phyloP scores from a whole-genome alignment of 2,329 filamentous ascomycete species.

The Alternaria novae-zelandiae region DNA sequence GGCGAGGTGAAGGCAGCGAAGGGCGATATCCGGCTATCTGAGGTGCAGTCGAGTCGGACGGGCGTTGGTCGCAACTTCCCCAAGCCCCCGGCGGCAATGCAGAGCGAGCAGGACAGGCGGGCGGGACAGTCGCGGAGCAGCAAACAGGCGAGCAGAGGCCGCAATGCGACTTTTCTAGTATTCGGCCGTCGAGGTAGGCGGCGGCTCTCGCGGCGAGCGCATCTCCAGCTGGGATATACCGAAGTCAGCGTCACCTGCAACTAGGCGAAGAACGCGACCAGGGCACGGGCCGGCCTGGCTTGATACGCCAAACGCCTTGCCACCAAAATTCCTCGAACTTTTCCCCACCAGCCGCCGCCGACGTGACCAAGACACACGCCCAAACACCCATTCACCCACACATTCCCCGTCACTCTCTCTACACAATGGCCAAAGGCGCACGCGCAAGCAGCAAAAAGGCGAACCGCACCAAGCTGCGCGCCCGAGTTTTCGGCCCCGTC shows the following conservation, averaged over 20 bases:
- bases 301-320: slow-evolving; percentile 19
- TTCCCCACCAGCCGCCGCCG: slow-evolving; percentile 9
- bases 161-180: not conserved
- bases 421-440: slow-evolving; percentile 83
- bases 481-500: slow-evolving; percentile 81
- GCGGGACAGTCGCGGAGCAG: not conserved
- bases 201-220: slow-evolving; percentile 36
- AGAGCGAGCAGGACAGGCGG: slow-evolving; percentile 3
- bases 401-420: slow-evolving; percentile 2
- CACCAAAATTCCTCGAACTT: slow-evolving; percentile 28
- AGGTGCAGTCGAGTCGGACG: slow-evolving; percentile 14
- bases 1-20: slow-evolving; percentile 15
- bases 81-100: slow-evolving; percentile 1
- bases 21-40: slow-evolving; percentile 9
- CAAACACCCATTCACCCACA: slow-evolving; percentile 4
- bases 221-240: slow-evolving; percentile 18
- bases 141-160: not conserved
- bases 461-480: slow-evolving; percentile 82
- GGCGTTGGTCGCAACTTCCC: slow-evolving; percentile 28
- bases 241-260: slow-evolving; percentile 34
- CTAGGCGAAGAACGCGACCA: slow-evolving; percentile 27
- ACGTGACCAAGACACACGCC: slow-evolving; percentile 3
- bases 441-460: slow-evolving; percentile 80
- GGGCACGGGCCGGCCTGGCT: slow-evolving; percentile 21
- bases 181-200: slow-evolving; percentile 23